Conservation (phyloP, 2,329 filamentous ascomycete genomes). For the Aureobasidium sp. region DNA sequence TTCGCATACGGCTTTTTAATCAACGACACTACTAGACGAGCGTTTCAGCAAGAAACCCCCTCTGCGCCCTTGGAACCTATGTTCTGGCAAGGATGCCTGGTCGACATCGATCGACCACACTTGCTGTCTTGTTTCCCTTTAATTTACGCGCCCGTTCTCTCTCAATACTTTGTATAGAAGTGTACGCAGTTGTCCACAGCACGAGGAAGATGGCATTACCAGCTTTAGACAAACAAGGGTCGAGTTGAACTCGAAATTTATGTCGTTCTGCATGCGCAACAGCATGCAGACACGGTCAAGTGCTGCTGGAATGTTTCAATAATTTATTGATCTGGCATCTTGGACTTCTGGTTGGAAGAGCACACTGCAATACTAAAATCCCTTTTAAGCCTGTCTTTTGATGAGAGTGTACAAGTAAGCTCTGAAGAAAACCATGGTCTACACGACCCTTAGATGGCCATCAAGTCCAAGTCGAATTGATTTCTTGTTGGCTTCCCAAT, state of each 20-base stretch:
- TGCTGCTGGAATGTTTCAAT: neutral
- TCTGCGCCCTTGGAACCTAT: neutral
- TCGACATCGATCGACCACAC: neutral
- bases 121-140: neutral
- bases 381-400: neutral
- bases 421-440: neutral
- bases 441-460: neutral
- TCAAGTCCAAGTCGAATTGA: neutral
- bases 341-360: neutral
- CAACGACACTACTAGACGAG: neutral
- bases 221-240: neutral
- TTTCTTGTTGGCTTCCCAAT: slow-evolving; percentile 30
- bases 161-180: neutral
- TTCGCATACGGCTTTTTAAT: neutral
- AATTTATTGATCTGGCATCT: neutral
- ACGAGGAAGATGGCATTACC: neutral
- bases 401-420: neutral
- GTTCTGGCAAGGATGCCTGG: neutral
- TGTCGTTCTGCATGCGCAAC: neutral
- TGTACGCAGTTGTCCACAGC: neutral
- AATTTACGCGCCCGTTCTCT: neutral
- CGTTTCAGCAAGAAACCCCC: too few species aligned
- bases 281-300: neutral
- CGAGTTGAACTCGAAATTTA: neutral
- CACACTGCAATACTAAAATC: neutral